These are phyloP conservation scores for Aphanomyces cochlioides DNA, from an alignment of 352 stramenopile genomes.

Conservation along the genomic window DNA sequence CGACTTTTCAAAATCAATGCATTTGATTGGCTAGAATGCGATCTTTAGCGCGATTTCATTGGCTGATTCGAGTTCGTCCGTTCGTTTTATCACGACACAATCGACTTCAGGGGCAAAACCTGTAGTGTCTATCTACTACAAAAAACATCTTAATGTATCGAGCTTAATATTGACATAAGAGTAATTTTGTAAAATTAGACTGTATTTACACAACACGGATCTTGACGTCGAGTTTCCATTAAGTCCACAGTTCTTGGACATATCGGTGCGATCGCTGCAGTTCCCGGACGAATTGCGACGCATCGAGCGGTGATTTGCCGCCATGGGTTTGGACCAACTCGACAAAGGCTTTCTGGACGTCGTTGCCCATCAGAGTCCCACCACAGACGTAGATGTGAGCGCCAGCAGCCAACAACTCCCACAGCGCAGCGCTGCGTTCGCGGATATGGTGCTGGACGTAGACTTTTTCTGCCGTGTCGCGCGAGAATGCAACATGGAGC, in stretches of 20 bases:
- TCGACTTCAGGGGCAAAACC: too few species aligned
- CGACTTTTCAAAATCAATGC: conserved; percentile 4
- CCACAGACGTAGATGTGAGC: conserved; percentile 98
- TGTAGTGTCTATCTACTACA: too few species aligned
- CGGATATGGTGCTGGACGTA: conserved; percentile 97
- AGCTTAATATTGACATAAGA: neutral
- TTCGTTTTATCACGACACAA: neutral
- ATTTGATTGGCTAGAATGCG: conserved; percentile 12
- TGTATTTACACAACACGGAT: too few species aligned
- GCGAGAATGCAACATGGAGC: conserved; percentile 94
- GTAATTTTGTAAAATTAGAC: neutral
- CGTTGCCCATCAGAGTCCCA: conserved; percentile 94
- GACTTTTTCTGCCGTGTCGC: conserved; percentile 91
- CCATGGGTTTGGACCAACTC: neutral
- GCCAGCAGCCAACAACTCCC: conserved; percentile 54
- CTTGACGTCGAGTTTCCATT: neutral
- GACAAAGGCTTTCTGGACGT: conserved; percentile 90
- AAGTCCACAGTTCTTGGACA: conserved; percentile 8
- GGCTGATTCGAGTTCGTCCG: conserved; percentile 6
- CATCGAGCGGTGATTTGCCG: neutral
- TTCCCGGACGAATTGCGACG: neutral
- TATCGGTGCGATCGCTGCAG: conserved; percentile 29
- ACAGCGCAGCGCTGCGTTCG: conserved; percentile 61
- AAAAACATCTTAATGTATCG: neutral
- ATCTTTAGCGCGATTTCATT: neutral